Evolutionary conservation across 768 basidiomycete species (phyloP).

Genomic region (Lanmaoa pseudosensibilis): DNA sequence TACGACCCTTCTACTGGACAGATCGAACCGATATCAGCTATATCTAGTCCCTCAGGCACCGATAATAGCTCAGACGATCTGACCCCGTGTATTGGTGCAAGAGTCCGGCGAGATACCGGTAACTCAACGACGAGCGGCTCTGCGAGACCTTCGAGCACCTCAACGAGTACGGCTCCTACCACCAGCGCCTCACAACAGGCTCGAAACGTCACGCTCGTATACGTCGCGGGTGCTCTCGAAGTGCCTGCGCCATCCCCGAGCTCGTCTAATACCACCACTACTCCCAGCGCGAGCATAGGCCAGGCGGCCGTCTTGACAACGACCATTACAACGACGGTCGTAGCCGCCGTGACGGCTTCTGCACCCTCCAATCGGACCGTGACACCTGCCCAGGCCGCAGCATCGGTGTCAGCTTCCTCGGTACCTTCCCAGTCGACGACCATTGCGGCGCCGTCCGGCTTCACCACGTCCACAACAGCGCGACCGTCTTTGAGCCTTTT

Average conservation of each 20-base stretch:
- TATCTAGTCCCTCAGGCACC: constrained; percentile 28
- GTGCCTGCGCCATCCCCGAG: constrained; percentile 17
- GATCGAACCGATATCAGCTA: constrained; percentile 54
- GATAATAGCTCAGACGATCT: not conserved
- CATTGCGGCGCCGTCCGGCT: not conserved
- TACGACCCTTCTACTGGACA: constrained; percentile 49
- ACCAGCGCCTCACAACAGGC: constrained; percentile 13
- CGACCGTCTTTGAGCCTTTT: constrained; percentile 3
- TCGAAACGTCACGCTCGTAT: constrained; percentile 52
- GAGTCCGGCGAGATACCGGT: constrained; percentile 15
- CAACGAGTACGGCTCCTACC: constrained; percentile 14
- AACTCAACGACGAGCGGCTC: constrained; percentile 10
- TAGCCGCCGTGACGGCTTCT: constrained; percentile 8
- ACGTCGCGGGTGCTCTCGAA: constrained; percentile 42
- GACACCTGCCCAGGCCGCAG: constrained; percentile 18
- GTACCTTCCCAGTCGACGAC: constrained; percentile 1
- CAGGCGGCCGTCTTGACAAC: constrained; percentile 20
- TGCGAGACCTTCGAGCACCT: constrained; percentile 15
- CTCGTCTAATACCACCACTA: not conserved
- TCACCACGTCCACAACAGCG: not conserved
- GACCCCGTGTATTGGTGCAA: constrained; percentile 3
- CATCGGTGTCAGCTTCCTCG: constrained; percentile 10
- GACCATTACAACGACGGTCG: constrained; percentile 29
- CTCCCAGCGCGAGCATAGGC: not conserved
- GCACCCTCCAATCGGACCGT: not conserved